Evolutionary conservation across 352 stramenopile genomes (phyloP).

Genomic region (Phytophthora gonapodyides): DNA sequence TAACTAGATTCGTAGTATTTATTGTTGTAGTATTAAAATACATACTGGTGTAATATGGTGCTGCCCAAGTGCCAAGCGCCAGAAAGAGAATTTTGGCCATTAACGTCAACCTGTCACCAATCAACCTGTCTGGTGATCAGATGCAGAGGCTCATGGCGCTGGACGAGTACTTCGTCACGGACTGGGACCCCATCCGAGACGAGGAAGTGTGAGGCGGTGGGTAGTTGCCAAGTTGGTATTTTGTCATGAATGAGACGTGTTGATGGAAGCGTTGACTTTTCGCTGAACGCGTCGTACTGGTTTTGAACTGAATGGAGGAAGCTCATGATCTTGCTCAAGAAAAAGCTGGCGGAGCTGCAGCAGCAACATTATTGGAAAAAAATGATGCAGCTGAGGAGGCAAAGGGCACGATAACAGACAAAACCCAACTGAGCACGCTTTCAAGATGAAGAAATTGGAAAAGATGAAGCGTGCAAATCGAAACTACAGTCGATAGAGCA

Average conservation of each 20-base stretch:
- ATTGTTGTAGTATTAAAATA: no score
- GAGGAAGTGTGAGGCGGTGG: slow-evolving; percentile 35
- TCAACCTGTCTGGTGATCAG: slow-evolving; percentile 42
- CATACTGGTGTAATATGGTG: no score
- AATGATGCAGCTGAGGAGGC: no score
- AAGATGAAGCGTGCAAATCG: slow-evolving; percentile 26
- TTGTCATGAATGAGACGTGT: no score
- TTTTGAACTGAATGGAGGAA: slow-evolving; percentile 6
- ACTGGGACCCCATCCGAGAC: slow-evolving; percentile 55
- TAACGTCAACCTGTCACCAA: slow-evolving; percentile 41
- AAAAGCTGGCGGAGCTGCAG: no score
- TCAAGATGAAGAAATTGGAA: slow-evolving; percentile 31
- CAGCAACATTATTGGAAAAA: no score
- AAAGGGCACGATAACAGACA: no score
- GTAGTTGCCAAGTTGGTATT: not conserved
- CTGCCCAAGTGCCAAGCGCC: slow-evolving; percentile 62
- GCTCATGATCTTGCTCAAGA: no score
- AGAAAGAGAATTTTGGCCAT: slow-evolving; percentile 57
- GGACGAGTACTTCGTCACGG: slow-evolving; percentile 52
- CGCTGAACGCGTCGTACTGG: no score
- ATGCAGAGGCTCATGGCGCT: slow-evolving; percentile 43
- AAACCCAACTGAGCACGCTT: slow-evolving; percentile 1
- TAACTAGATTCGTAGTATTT: no score
- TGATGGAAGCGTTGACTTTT: no score
- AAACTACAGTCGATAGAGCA: slow-evolving; percentile 32